Base-by-base conservation (phyloP, 345 rosid species). In the Dipteronia sinensis region DNA sequence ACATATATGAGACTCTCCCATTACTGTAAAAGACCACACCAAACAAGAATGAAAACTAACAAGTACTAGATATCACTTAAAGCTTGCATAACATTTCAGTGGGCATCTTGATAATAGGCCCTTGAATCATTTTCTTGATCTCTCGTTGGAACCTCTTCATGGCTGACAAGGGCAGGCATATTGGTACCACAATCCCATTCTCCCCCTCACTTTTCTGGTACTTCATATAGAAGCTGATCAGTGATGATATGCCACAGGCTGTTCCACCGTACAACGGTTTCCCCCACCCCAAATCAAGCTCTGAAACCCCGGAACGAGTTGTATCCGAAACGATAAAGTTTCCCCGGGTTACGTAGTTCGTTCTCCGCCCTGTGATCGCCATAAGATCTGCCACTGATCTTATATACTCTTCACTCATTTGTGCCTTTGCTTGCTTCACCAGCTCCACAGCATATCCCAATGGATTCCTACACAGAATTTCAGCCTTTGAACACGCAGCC, bases 271-370 rank as follows among this genome's bases (percentile, higher is more conserved):
- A 78, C 10, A 62, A 17, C 1, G 80, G 76, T 19, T 64, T 72
- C 0, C 86, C 80, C 82, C 84, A 84, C 4, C 84, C 84, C 1
- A 81, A 72, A 25, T 84, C 82, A 11, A 76, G 61, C n/a, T 38
- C 82, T 19, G 15, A 67, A 2, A 67, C 47, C 10, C 75, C 82
- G 3, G 15, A 38, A 17, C 38, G 59, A 2, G 46, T 9, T 10
- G 0, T 5, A 3, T 77, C 63, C 3, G 82, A 70, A 4, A 83
- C 74, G 0, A 78, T 1, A 22, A 65, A 78, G 23, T 58, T 44
- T 17, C 77, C 63, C 31, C 10, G 29, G 13, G 23, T 40, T 16
- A 67, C 27, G 23, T 59, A 64, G 0, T 2, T 29, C 6, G 76
- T 66, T 31, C 22, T 59, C 12, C 79, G 56, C 11, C 82, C 82